These are phyloP conservation scores for Coemansia sp. DNA, from an alignment of 192 early-diverging fungal genomes.

Conservation along the genomic window DNA sequence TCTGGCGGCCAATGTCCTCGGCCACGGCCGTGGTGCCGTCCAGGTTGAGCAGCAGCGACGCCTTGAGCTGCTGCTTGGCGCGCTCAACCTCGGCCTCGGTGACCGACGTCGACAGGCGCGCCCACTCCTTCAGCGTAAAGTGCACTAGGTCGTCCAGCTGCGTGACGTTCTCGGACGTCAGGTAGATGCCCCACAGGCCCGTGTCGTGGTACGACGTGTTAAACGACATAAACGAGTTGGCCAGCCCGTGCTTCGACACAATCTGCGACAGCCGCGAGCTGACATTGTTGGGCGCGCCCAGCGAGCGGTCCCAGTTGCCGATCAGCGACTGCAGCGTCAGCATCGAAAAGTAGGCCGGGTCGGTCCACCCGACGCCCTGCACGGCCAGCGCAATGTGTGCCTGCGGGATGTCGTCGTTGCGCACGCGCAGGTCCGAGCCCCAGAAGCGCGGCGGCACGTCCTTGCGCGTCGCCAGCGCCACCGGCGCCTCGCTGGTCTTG, in stretches of 20 bases:
- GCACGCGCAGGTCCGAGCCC: slow-evolving; percentile 85
- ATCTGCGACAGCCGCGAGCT: slow-evolving; percentile 82
- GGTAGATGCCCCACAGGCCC: slow-evolving; percentile 95
- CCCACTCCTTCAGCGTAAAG: slow-evolving; percentile 90
- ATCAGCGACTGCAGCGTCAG: slow-evolving; percentile 93
- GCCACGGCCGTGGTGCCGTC: slow-evolving; percentile 94
- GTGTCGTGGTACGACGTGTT: slow-evolving; percentile 99
- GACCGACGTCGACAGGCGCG: slow-evolving; percentile 77
- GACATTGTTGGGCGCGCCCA: slow-evolving; percentile 83
- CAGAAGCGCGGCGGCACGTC: slow-evolving; percentile 69
- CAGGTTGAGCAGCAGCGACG: slow-evolving; percentile 79
- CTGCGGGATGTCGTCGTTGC: slow-evolving; percentile 82
- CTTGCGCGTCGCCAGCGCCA: slow-evolving; percentile 53
- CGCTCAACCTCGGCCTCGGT: slow-evolving; percentile 90
- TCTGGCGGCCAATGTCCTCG: slow-evolving; percentile 97
- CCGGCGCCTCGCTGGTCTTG: slow-evolving; percentile 55
- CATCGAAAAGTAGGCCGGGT: slow-evolving; percentile 92
- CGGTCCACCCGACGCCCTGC: slow-evolving; percentile 93
- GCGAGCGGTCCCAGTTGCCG: slow-evolving; percentile 93
- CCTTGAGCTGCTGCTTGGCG: slow-evolving; percentile 99
- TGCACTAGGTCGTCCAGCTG: slow-evolving; percentile 83
- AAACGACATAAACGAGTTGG: slow-evolving; percentile 99
- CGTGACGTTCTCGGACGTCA: slow-evolving; percentile 76
- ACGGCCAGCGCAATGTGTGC: slow-evolving; percentile 98
- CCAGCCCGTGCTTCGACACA: slow-evolving; percentile 77